Conservation (phyloP, 345 rosid species). For the Bruguiera parviflora region DNA sequence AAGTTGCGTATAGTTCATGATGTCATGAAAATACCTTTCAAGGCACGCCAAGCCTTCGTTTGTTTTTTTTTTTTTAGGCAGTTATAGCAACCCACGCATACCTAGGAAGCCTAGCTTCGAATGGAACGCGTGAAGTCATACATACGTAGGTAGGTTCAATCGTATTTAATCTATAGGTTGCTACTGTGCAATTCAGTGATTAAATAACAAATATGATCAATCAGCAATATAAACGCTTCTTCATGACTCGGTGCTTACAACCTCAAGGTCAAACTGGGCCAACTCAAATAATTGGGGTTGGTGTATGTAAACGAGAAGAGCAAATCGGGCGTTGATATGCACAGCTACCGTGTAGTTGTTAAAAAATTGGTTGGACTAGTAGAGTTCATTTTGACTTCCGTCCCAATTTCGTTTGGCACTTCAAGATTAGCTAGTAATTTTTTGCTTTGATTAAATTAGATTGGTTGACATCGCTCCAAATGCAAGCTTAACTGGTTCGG, state of each 20-base stretch:
- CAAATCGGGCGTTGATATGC: no score
- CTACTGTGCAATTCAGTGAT: no score
- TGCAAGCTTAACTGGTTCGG: neutral
- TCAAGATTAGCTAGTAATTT: neutral
- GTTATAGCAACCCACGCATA: neutral
- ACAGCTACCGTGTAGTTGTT: neutral
- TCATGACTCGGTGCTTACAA: neutral
- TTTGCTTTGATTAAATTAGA: neutral
- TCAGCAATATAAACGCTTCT: neutral
- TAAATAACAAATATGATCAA: no score
- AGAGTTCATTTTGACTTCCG: constrained; percentile 20
- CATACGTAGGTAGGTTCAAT: no score
- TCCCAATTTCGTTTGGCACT: neutral
- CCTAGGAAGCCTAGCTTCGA: no score
- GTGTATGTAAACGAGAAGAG: neutral
- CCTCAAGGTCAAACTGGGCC: constrained; percentile 3
- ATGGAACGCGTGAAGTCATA: no score
- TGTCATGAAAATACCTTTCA: constrained; percentile 6
- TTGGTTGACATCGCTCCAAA: constrained; percentile 11
- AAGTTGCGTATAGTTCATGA: constrained; percentile 2
- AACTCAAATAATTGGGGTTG: constrained; percentile 3
- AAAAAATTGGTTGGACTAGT: constrained; percentile 2
- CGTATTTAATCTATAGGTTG: no score
- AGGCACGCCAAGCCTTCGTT: constrained; percentile 5
- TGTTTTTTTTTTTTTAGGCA: neutral